Percentiles rank a stretch among this genome's conserved stretches.
Conservation (phyloP, 495 filamentous ascomycete genomes). For the Podospora fimiseda region DNA sequence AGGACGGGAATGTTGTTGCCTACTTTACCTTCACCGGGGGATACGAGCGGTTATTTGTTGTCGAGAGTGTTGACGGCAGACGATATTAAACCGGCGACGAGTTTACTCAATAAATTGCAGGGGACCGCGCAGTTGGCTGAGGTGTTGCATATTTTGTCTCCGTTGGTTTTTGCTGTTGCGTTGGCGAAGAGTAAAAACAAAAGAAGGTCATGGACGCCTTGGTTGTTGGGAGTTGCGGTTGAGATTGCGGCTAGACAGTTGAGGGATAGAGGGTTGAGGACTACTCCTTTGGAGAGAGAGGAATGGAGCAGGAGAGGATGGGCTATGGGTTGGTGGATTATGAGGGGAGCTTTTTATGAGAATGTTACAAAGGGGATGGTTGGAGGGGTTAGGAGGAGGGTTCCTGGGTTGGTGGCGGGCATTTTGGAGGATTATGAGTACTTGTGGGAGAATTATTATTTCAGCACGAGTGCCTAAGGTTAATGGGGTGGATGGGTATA, state of each 20-base stretch:
- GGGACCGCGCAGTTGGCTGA: conserved; percentile 73
- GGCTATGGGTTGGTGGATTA: conserved; percentile 88
- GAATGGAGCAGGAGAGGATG: conserved; percentile 80
- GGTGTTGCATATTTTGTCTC: conserved; percentile 82
- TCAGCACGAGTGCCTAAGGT: conserved; percentile 47
- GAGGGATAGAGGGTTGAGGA: conserved; percentile 63
- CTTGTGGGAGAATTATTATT: conserved; percentile 97
- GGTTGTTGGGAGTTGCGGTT: conserved; percentile 79
- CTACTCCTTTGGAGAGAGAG: conserved; percentile 81
- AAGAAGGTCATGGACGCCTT: conserved; percentile 71
- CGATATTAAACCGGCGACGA: conserved; percentile 85
- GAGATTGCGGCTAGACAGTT: conserved; percentile 84
- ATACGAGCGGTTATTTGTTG: conserved; percentile 79
- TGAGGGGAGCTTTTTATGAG: conserved; percentile 95
- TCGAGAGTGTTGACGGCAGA: conserved; percentile 90
- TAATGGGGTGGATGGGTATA: neutral
- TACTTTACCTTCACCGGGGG: conserved; percentile 65
- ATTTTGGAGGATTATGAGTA: conserved; percentile 94
- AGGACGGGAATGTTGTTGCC: conserved; percentile 82
- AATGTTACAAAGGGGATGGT: conserved; percentile 80
- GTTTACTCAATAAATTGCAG: conserved; percentile 69
- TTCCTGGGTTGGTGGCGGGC: conserved; percentile 72
- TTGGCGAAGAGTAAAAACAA: conserved; percentile 61
- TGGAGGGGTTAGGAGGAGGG: conserved; percentile 60
- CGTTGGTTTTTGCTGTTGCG: conserved; percentile 80